Evolutionary conservation across 163 green algal genomes (phyloP).

Genomic region (Coccomyxa subellipsoidea): DNA sequence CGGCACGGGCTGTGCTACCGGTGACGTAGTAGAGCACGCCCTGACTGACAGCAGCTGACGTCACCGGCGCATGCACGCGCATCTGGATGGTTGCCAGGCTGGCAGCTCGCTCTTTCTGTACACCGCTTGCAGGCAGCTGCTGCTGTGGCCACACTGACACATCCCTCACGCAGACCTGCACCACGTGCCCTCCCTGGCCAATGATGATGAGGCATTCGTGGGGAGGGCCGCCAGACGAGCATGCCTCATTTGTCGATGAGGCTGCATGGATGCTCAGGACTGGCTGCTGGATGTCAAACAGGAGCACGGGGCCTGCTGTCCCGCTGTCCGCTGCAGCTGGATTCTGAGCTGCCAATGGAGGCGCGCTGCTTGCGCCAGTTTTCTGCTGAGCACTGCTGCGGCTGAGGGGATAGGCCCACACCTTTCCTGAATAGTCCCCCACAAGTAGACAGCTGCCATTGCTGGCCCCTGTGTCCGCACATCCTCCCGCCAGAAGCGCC

Average conservation of each 20-base stretch:
- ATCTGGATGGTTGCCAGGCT: not conserved
- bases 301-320: not conserved
- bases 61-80: not conserved
- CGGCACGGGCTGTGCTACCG: not conserved
- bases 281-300: not conserved
- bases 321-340: not conserved
- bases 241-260: not conserved
- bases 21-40: not conserved
- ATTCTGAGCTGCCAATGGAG: not conserved
- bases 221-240: not conserved
- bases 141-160: not conserved
- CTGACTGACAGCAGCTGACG: not conserved
- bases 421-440: not conserved
- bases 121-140: not conserved
- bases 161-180: not conserved
- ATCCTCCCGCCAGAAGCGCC: not conserved
- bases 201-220: not conserved
- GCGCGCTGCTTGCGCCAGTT: not conserved
- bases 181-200: not conserved
- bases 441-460: not conserved
- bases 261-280: not conserved
- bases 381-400: not conserved
- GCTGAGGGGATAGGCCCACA: not conserved
- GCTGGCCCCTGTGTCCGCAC: not conserved
- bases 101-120: too few relatives aligned